Percentiles rank a stretch among this genome's conserved stretches.
Evolutionary conservation across 352 stramenopile species (phyloP).

Genomic region (Phytopythium vexans): DNA sequence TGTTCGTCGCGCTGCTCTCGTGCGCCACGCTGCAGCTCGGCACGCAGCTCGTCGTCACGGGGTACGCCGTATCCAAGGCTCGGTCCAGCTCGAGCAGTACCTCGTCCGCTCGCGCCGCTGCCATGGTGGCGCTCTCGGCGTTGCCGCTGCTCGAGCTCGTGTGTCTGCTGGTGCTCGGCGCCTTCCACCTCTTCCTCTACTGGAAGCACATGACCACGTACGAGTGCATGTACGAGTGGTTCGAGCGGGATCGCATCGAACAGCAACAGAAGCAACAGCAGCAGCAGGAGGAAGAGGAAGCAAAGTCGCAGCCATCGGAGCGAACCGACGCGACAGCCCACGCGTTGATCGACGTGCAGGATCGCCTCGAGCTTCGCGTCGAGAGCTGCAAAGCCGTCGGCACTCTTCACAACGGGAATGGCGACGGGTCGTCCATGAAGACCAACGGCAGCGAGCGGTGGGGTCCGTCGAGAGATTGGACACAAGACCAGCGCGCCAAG

Average conservation of each 20-base stretch:
- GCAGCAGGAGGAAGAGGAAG: background rate
- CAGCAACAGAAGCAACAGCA: conserved; percentile 1
- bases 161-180: conserved; percentile 49
- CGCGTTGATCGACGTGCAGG: background rate
- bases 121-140: conserved; percentile 33
- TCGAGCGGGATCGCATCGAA: conserved; percentile 9
- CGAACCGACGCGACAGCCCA: background rate
- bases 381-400: background rate
- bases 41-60: conserved; percentile 49
- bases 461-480: background rate
- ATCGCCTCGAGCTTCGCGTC: background rate
- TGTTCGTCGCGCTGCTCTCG: conserved; percentile 56
- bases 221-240: conserved; percentile 53
- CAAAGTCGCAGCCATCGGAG: background rate
- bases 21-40: conserved; percentile 52
- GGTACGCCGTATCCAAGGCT: conserved; percentile 28
- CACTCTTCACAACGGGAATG: too few species aligned
- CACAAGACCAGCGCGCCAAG: background rate
- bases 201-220: conserved; percentile 45
- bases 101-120: conserved; percentile 7
- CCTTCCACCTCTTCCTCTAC: conserved; percentile 66
- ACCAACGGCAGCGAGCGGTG: too few species aligned
- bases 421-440: too few species aligned
- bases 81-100: too few species aligned
- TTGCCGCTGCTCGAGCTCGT: conserved; percentile 53